Percentiles rank a stretch among this genome's conserved stretches.
phyloP scores from a whole-genome alignment of 2,329 filamentous ascomycete species.

The Nothophaeocryptopus gaeumannii region DNA sequence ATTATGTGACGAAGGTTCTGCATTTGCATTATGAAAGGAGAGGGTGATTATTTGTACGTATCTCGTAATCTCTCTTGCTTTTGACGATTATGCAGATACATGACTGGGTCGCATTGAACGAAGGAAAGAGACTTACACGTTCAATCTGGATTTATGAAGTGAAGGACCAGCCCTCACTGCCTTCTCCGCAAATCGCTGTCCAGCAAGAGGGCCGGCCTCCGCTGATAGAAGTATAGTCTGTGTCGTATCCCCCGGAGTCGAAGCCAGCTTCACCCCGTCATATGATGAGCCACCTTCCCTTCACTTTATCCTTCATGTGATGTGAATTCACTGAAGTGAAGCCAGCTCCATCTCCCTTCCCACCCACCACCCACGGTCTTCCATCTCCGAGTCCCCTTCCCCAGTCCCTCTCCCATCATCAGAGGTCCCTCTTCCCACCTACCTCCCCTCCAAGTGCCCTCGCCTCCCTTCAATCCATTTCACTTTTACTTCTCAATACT shows the following conservation, averaged over 20 bases:
- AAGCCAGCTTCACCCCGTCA: too few species aligned
- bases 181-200: too few species aligned
- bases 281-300: background rate
- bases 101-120: background rate
- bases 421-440: background rate
- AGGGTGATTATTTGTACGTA: background rate
- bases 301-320: background rate
- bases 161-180: too few species aligned
- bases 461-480: background rate
- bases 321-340: background rate
- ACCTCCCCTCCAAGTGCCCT: background rate
- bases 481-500: background rate
- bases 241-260: too few species aligned
- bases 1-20: conserved; percentile 27
- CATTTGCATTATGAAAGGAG: too few species aligned
- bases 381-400: background rate
- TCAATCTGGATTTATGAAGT: background rate
- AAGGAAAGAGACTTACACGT: background rate
- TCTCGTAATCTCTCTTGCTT: background rate
- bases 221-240: too few species aligned
- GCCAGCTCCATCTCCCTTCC: background rate
- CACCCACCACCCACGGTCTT: background rate
- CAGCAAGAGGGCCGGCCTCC: too few species aligned
- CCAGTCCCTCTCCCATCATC: background rate
- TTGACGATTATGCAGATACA: background rate